phyloP scores from a whole-genome alignment of 345 rosid genomes.

The Salix brachista region DNA sequence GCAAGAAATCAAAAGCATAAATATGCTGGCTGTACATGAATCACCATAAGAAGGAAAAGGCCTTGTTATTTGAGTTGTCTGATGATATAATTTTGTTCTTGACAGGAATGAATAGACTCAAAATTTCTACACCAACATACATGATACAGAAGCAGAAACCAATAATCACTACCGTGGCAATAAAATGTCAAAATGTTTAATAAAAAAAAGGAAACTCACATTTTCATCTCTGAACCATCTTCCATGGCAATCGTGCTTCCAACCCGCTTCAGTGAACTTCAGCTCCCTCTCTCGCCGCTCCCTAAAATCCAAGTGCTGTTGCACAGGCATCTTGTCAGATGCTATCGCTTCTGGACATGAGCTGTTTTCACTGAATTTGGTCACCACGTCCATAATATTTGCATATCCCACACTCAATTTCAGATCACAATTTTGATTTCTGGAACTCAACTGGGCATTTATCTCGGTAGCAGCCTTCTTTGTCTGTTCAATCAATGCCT shows the following conservation, averaged over 20 bases:
- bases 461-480: slow-evolving; percentile 30
- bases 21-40: neutral
- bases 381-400: neutral
- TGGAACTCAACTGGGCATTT: neutral
- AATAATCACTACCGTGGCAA: neutral
- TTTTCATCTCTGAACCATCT: slow-evolving; percentile 54
- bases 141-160: neutral
- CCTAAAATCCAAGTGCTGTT: slow-evolving; percentile 18
- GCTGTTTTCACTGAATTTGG: neutral
- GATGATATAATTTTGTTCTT: neutral
- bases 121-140: neutral
- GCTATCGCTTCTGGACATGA: slow-evolving; percentile 11
- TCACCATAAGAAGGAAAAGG: neutral
- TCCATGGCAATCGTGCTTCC: slow-evolving; percentile 55
- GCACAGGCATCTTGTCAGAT: neutral
- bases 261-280: slow-evolving; percentile 50
- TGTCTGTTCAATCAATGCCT: slow-evolving; percentile 40
- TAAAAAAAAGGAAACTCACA: slow-evolving; percentile 22
- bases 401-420: neutral
- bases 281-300: slow-evolving; percentile 42
- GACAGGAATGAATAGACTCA: neutral
- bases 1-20: slow-evolving; percentile 7
- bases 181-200: neutral
- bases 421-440: neutral
- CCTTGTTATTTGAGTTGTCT: neutral